Evolutionary conservation across 2,329 filamentous ascomycete genomes (phyloP), one percentile per base, ranked within the genome.

Genomic region (Phaeosphaeria sp.): DNA sequence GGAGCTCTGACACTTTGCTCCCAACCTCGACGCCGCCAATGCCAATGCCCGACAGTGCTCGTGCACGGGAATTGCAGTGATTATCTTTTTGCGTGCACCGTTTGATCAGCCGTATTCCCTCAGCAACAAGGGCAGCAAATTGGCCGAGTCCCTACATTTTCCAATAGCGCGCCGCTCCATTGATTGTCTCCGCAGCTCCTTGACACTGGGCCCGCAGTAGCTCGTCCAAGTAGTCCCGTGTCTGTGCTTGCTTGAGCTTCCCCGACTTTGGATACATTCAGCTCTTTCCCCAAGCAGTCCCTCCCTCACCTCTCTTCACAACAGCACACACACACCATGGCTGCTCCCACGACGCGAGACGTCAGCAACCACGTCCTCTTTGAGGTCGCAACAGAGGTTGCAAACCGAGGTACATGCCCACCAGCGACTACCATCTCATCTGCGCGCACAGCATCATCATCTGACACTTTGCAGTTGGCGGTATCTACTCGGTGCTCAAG

Each of bases 401-500:
- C 95, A 62, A 96, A 98, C 84, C 88, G 95, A 85, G 92, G 92
- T 94, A 84, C 67, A 83, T 60, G n/a, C n/a, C n/a, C n/a, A 48
- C 50, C 56, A 13, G 13, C 49, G 30, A 36, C 6, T 36, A 33
- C 39, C 52, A 54, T 54, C 59, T 58, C 48, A 59, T 39, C 55
- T 52, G 42, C 21, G 42, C 30, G 41, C 46, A n/a, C n/a, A n/a
- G n/a, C n/a, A 36, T 25, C 50, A 50, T 27, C 23, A 56, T 39
- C 64, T 72, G 57, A 74, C 58, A 15, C n/a, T 13, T 46, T 55
- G 41, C 66, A 96, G 95, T 99, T 61, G 95, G 95, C 74, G 95
- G 95, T 72, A 99, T 99, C 81, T 99, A 99, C 84, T 98, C 94
- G 17, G 95, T 99, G 66, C 89, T 99, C 80, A 99, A 99, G 81